Conservation (phyloP, 371 early-diverging fungal species). For the Actinomucor elegans region DNA sequence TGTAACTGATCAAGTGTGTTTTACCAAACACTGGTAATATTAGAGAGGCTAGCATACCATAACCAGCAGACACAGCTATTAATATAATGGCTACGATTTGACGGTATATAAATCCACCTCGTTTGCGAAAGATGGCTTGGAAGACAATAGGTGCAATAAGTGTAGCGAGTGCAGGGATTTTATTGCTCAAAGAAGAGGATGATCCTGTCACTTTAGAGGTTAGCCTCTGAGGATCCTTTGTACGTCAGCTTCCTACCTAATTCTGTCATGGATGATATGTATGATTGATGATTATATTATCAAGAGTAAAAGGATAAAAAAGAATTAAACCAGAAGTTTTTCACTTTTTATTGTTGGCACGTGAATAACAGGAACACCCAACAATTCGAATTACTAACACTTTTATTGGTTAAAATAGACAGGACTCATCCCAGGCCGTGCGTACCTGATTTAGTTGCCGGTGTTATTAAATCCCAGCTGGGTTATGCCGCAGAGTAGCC, state of each 20-base stretch:
- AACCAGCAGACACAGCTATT: constrained; percentile 28
- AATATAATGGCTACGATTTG: constrained; percentile 23
- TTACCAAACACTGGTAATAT: constrained; percentile 47
- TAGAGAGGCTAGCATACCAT: constrained; percentile 48
- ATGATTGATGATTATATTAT: too few relatives aligned
- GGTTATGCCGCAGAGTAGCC: too few relatives aligned
- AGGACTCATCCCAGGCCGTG: too few relatives aligned
- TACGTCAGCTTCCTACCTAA: constrained; percentile 12
- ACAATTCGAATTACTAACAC: too few relatives aligned
- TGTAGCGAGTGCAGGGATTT: constrained; percentile 3
- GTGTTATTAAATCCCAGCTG: too few relatives aligned
- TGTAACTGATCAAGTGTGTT: constrained; percentile 60
- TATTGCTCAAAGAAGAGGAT: too few relatives aligned
- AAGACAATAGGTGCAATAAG: constrained; percentile 11
- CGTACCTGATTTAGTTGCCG: too few relatives aligned
- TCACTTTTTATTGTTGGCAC: constrained; percentile 1
- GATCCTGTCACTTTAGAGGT: too few relatives aligned
- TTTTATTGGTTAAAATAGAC: too few relatives aligned
- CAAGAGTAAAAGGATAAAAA: neutral
- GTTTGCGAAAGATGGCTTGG: constrained; percentile 24
- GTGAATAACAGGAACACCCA: too few relatives aligned
- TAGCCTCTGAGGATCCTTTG: too few relatives aligned
- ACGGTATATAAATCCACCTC: constrained; percentile 40
- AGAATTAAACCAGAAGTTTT: neutral
- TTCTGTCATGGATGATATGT: constrained; percentile 3